Base-by-base conservation (phyloP, 352 stramenopile species). In the Globisporangium uncinulatum region DNA sequence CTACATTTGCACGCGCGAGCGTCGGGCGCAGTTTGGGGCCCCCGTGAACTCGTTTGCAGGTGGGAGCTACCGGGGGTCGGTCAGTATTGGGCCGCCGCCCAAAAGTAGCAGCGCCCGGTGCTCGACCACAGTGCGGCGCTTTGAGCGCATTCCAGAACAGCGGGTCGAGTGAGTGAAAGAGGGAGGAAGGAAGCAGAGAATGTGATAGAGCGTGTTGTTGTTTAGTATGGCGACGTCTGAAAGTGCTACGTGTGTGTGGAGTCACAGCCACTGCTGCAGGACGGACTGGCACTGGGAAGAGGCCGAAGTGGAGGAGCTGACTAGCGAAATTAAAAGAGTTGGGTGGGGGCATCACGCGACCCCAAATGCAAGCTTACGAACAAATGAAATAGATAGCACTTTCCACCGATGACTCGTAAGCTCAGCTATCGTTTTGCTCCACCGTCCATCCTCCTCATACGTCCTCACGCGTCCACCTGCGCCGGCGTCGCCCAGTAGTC, bases 401-500 rank as follows among this genome's bases (percentile, higher is more conserved):
- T 29, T 29, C 24, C 24, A 29, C 34, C 34, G 34, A 13, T 39
- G 34, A 13, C 34, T 13, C 1, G 34, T 39, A 39, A 39, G 34
- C 34, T 8, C 34, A 13, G 34, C 6, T 39, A 2, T 39, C 8
- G 34, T 39, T 37, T 9, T 37, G 5, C 32, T 37, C 5, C 32
- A 9, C n/a, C n/a, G 34, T 39, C 7, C 7, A 13, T 39, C 10
- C 10, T 39, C 34, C 34, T 39, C 44, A 9, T 4, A 50, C 44
- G 24, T 34, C n/a, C 15, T 11, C 43, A 20, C 43, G 43, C 24
- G 24, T 36, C 17, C 74, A 73, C 66, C 83, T 84, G 61, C 15
- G 15, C 4, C 41, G 63, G 75, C 41, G 74, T 69, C 4, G 76
- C 73, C 87, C 87, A 99, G 76, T 99, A 99, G 73, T 98, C 96